Conservation (phyloP, 2,329 filamentous ascomycete species). For the Stachybotrys elegans region DNA sequence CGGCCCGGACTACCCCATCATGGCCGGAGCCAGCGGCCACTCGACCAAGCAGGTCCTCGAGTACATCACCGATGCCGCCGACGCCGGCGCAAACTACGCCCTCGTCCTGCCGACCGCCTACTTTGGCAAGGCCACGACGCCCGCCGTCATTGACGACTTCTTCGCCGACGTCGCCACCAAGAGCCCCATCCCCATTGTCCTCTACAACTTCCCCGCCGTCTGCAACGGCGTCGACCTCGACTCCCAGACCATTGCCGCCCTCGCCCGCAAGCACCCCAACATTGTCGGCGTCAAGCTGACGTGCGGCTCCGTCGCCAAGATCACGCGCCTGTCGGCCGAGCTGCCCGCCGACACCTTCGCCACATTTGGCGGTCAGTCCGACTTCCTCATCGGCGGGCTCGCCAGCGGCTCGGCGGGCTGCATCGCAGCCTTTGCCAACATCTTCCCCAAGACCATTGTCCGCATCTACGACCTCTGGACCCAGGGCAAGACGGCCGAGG, state of each 20-base stretch:
- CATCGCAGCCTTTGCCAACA: constrained; percentile 59
- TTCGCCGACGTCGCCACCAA: constrained; percentile 51
- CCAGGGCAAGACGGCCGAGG: constrained; percentile 52
- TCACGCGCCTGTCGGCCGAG: constrained; percentile 52
- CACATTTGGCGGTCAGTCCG: constrained; percentile 66
- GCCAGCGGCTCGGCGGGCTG: constrained; percentile 54
- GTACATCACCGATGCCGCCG: constrained; percentile 51
- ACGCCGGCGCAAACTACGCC: constrained; percentile 56
- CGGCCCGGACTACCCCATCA: constrained; percentile 81
- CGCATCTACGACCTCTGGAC: constrained; percentile 58
- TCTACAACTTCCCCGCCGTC: constrained; percentile 67
- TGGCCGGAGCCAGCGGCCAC: constrained; percentile 63
- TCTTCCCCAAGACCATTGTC: constrained; percentile 53
- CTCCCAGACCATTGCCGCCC: constrained; percentile 48
- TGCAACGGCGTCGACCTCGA: constrained; percentile 65
- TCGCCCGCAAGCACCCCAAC: constrained; percentile 35
- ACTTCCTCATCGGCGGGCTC: constrained; percentile 62
- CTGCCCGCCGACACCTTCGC: constrained; percentile 54
- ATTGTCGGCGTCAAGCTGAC: constrained; percentile 68
- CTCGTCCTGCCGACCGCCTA: constrained; percentile 60
- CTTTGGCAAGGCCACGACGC: constrained; percentile 58
- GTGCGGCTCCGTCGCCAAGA: constrained; percentile 67
- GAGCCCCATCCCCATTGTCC: constrained; percentile 51
- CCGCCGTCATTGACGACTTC: constrained; percentile 53
- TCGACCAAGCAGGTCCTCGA: constrained; percentile 60